Percentiles rank a stretch among this genome's conserved stretches.
Conservation (phyloP, 257 asterid genomes). For the Solanum boliviense region DNA sequence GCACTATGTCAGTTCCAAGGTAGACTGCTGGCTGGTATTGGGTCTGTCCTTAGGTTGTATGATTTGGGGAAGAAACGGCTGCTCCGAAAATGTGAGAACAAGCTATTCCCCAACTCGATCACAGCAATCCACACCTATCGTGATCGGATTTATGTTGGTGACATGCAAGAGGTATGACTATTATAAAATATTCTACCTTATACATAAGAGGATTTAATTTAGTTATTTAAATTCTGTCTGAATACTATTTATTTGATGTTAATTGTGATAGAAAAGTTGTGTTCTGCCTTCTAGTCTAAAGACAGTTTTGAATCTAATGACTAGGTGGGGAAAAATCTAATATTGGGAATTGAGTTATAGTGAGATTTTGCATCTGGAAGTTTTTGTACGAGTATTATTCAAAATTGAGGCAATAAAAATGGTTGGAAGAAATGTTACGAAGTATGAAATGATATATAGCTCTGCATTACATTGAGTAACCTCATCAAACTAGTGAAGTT, state of each 20-base stretch:
- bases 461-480: neutral
- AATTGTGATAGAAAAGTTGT: neutral
- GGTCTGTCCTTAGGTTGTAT: slow-evolving; percentile 85
- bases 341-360: neutral
- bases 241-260: neutral
- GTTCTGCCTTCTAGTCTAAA: neutral
- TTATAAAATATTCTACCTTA: neutral
- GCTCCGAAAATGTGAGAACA: slow-evolving; percentile 95
- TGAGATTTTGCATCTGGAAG: neutral
- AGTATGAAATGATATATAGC: neutral
- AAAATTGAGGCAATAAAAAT: neutral
- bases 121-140: slow-evolving; percentile 87
- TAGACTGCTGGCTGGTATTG: slow-evolving; percentile 83
- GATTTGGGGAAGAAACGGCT: slow-evolving; percentile 88
- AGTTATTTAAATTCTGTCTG: neutral
- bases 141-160: slow-evolving; percentile 96
- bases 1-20: slow-evolving; percentile 96
- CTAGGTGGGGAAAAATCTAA: neutral
- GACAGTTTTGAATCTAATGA: neutral
- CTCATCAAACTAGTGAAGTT: neutral
- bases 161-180: slow-evolving; percentile 88
- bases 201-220: neutral
- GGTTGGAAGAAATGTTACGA: neutral
- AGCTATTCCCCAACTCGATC: slow-evolving; percentile 79
- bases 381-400: neutral